These are phyloP conservation scores for Parasitella parasitica DNA, from an alignment of 371 early-diverging fungal genomes.

Conservation along the genomic window DNA sequence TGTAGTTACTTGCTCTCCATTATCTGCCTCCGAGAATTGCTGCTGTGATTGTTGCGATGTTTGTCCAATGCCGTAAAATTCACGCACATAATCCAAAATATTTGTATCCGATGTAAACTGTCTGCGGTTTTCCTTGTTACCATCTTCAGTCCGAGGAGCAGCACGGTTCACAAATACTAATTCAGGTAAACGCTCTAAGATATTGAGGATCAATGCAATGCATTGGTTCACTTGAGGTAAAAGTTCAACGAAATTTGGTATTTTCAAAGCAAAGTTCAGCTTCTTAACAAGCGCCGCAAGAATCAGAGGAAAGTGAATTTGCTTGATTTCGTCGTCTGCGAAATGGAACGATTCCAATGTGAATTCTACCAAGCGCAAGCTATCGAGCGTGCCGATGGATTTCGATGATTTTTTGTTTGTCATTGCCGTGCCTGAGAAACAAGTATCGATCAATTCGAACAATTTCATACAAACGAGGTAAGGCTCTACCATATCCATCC, in stretches of 20 bases:
- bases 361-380: conserved; percentile 63
- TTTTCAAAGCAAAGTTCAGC: conserved; percentile 42
- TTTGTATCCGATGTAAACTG: conserved; percentile 29
- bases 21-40: neutral
- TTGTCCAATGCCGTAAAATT: conserved; percentile 32
- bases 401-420: neutral
- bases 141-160: neutral
- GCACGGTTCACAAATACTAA: conserved; percentile 30
- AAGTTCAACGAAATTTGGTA: conserved; percentile 32
- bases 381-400: conserved; percentile 17
- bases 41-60: neutral
- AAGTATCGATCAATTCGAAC: conserved; percentile 51
- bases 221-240: conserved; percentile 32
- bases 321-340: conserved; percentile 78
- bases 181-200: conserved; percentile 37
- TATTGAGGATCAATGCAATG: conserved; percentile 24
- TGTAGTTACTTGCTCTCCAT: neutral
- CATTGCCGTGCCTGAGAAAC: conserved; percentile 28
- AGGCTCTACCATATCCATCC: conserved; percentile 86
- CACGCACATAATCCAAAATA: conserved; percentile 38
- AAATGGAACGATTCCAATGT: conserved; percentile 68
- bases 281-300: conserved; percentile 59
- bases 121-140: conserved; percentile 3
- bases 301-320: conserved; percentile 78
- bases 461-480: conserved; percentile 78